Base-by-base conservation (phyloP, 352 stramenopile species). In the Pythium guiyangense region DNA sequence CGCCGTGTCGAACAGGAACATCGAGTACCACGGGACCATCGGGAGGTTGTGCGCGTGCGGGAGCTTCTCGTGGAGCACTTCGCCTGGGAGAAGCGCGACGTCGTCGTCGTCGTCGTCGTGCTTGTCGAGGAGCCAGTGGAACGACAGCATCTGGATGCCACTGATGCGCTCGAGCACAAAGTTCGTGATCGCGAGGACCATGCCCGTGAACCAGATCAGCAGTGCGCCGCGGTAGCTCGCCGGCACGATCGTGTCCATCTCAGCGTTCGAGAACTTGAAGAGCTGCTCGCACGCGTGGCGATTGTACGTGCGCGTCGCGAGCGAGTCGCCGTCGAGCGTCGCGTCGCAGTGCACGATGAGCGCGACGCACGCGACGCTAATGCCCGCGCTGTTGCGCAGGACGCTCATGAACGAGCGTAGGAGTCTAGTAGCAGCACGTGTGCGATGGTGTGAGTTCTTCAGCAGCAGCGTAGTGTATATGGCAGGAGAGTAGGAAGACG, bases 1-100 rank as follows among this genome's bases (percentile, higher is more conserved):
- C 0, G 84, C 87, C 26, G 90, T 96, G 66, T 96, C 78, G 35
- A 97, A 93, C 14, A 97, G 60, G 49, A 97, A 87, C 64, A 96
- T 88, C n/a, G 90, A 97, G 67, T 97, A 97, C 92, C 92, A 98
- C 39, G 89, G 84, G 6, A 97, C 90, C 92, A 98, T 98, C 15
- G 85, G 66, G 18, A 96, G 49, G n/a, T 86, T 82, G 51, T 92
- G 82, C 15, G 86, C 75, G 3, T 76, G 72, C 22, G 83, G 79
- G 0, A 92, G 63, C 17, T 77, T 85, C 59, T 92, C 80, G 37
- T 84, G 73, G 6, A 70, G 57, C 27, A 74, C 67, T 27, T 86
- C 77, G 15, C 56, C 69, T 9, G 71, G 51, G 10, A 68, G 12
- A n/a, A 49, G 44, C 44, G 20, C 57, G 14, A 72, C 68, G 17